A percentile compares a stretch with the other conserved stretches of the same genome.
These are phyloP conservation scores for Podospora didyma DNA, from an alignment of 495 filamentous ascomycete genomes.

Conservation along the genomic window DNA sequence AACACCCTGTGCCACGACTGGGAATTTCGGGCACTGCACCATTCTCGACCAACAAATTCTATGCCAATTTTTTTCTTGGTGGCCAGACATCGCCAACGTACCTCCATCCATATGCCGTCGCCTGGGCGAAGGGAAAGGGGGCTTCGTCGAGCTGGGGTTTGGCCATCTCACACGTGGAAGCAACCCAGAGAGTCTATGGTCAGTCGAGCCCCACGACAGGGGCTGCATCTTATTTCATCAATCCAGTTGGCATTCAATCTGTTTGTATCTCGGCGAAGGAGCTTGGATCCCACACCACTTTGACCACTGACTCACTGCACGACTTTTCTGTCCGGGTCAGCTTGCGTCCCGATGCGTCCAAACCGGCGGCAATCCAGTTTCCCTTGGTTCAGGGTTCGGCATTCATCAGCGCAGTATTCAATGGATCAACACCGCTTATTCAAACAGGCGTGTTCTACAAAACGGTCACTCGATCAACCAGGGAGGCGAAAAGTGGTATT, in stretches of 20 bases:
- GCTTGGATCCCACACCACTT: slow-evolving; percentile 51
- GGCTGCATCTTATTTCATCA: slow-evolving; percentile 69
- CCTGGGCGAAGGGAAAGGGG: slow-evolving; percentile 70
- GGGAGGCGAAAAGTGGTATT: slow-evolving; percentile 55
- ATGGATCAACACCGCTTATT: slow-evolving; percentile 62
- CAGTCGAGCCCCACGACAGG: slow-evolving; percentile 40
- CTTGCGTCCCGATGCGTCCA: slow-evolving; percentile 50
- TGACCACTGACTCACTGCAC: slow-evolving; percentile 60
- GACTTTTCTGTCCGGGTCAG: slow-evolving; percentile 73
- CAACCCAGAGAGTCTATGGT: slow-evolving; percentile 60
- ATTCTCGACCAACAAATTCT: slow-evolving; percentile 86
- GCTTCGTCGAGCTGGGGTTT: slow-evolving; percentile 70
- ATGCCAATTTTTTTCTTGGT: slow-evolving; percentile 81
- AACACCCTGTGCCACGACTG: slow-evolving; percentile 39
- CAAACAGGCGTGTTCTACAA: slow-evolving; percentile 71
- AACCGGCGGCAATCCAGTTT: slow-evolving; percentile 59
- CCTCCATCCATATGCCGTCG: slow-evolving; percentile 80
- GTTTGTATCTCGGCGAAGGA: slow-evolving; percentile 75
- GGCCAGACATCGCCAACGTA: slow-evolving; percentile 66
- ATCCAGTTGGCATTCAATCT: slow-evolving; percentile 78
- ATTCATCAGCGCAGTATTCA: slow-evolving; percentile 79
- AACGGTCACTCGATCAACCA: slow-evolving; percentile 56
- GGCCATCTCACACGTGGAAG: slow-evolving; percentile 66
- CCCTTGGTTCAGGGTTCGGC: slow-evolving; percentile 89
- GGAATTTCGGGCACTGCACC: slow-evolving; percentile 46